A percentile compares a stretch with the other conserved stretches of the same genome.
Evolutionary conservation across 768 basidiomycete genomes (phyloP).

Genomic region (Naganishia vishniacii): DNA sequence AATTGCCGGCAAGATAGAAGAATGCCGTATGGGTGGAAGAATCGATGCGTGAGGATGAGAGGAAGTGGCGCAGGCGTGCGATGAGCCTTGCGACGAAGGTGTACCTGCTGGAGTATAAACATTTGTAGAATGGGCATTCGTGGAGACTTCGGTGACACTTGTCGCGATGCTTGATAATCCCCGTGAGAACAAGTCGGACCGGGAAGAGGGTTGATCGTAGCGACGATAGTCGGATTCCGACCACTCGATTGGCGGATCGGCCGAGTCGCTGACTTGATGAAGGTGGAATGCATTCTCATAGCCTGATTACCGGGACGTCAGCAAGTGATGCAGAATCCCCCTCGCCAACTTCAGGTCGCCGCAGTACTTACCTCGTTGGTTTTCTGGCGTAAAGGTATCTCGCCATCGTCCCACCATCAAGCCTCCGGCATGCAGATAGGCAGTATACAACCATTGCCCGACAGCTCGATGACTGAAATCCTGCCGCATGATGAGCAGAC

Average conservation of each 20-base stretch:
- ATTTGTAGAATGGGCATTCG: neutral
- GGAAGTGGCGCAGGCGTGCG: neutral
- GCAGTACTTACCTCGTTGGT: conserved; percentile 33
- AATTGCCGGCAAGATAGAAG: too few species aligned
- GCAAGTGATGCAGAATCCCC: too few species aligned
- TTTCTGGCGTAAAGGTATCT: conserved; percentile 45
- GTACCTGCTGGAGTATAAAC: neutral
- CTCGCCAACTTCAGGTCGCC: too few species aligned
- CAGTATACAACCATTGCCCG: conserved; percentile 45
- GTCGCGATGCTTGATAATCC: neutral
- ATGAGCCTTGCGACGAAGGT: neutral
- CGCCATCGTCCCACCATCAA: conserved; percentile 46
- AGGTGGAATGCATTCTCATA: conserved; percentile 17
- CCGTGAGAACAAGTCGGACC: neutral
- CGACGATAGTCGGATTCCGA: conserved; percentile 15
- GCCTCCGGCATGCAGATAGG: conserved; percentile 46
- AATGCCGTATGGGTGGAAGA: neutral
- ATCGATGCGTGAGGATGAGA: neutral
- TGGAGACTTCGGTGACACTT: neutral
- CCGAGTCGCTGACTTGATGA: conserved; percentile 2
- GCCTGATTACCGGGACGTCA: neutral
- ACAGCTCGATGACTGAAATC: conserved; percentile 34
- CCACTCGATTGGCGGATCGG: neutral
- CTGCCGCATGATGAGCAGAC: conserved; percentile 37
- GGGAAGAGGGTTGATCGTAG: neutral